Base-by-base conservation (phyloP, 768 basidiomycete species). In the Kondoa malvinella region DNA sequence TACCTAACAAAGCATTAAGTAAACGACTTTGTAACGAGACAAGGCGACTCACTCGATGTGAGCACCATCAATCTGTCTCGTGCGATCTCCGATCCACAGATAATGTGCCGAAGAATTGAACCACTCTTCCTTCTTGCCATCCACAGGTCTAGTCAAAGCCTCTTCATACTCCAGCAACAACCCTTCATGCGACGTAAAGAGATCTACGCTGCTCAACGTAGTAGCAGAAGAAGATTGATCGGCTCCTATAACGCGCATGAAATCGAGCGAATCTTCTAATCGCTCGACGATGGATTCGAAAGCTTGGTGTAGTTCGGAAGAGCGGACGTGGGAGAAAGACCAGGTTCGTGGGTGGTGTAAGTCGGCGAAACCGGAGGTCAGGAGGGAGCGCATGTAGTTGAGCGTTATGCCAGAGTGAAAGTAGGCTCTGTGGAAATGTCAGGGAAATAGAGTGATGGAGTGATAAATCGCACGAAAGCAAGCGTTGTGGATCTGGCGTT, bases 51-150 rank as follows among this genome's bases (percentile, higher is more conserved):
- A 78, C 79, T 97, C 94, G 33, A 96, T 86, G 76, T 99, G 95
- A 2, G 92, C 95, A 4, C 92, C 91, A 59, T 84, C 83, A 0
- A 97, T 80, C 77, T 94, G 89, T 56, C 94, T 80, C 2, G 94
- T 99, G 64, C 94, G 84, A 78, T 99, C 95, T 0, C 94, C 94
- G 66, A 99, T 89, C 94, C 94, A 99, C 63, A 96, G 77, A 78
- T 95, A 94, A 76, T 92, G 92, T 4, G 90, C 88, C 1, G 89
- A 89, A 17, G 88, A 87, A 75, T 96, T 94, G 78, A 94, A 96
- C 40, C 81, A 84, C 57, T 77, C 12, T 56, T 66, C 40, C 12
- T 32, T 32, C 12, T 25, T n/a, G 8, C 50, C 68, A 4, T 40
- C 25, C 25, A 29, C 32, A 21, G 31, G 30, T 4, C 92, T 84